Evolutionary conservation across 1,284 basidiomycete species (phyloP), one percentile per base, ranked within the genome.

Genomic region (Cutaneotrichosporon dermatis): DNA sequence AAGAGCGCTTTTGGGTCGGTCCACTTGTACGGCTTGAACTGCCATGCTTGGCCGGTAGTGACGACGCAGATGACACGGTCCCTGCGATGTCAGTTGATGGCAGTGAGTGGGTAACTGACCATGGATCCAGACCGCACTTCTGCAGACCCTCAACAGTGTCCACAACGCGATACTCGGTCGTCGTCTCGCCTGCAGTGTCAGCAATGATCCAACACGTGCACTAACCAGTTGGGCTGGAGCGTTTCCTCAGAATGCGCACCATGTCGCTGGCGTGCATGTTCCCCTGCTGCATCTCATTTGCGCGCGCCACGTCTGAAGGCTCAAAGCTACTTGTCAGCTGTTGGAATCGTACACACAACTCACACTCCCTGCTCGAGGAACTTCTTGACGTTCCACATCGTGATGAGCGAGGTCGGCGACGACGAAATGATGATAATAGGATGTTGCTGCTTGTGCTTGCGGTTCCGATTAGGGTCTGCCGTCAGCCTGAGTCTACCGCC

Each of bases 361-460:
- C 79, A 93, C 84, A 86, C 80, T 2, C 92, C 86, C 70, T 97
- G 90, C 79, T 97, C 91, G 13, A 99, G 79, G 76, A 98, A 95
- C 49, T 84, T 84, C 75, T 91, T 91, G 61, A 98, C 92, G 75
- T 99, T 99, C 83, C 94, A 88, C 92, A 99, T 96, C 4, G 92
- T 97, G 71, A 99, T 86, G 56, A 99, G 84, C 7, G 93, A 87
- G 0, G 94, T 97, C 0, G 93, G 93, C 1, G 91, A 93, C 0
- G 92, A 96, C 0, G 93, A 95, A 42, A 99, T 92, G 78, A 98
- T 88, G 74, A 98, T 94, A 72, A 99, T 98, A 0, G 94, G 94
- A 76, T 88, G 86, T 7, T 52, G 55, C 11, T 70, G 69, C 54
- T 66, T 66, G 33, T 68, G 66, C 62, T 74, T 73, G 53, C 69